Evolutionary conservation across 805 yeast genomes (phyloP), one percentile per base, ranked within the genome.

Genomic region (Saccharomycopsis microspora): DNA sequence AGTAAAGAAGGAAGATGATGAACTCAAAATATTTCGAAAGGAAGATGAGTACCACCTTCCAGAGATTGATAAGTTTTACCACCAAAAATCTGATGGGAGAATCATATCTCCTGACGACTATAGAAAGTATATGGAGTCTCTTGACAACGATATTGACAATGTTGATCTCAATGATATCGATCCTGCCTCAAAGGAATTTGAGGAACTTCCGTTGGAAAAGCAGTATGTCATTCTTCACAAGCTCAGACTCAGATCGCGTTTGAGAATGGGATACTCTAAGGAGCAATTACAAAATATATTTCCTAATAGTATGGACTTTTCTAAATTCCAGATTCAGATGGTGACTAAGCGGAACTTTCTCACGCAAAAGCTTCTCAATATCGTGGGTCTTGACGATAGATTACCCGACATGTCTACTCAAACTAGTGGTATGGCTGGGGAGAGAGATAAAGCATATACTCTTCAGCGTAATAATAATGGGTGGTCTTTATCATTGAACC

Each of bases 221-320:
- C 96, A 88, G 60, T 93, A 93, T 60, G 86, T 88, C 75, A 76
- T 87, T 3, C 65, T 93, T 8, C 85, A 93, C 6, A 86, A 85
- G 50, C 72, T 95, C 10, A 64, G 99, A 48, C 66, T 88, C 30
- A 74, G 87, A 52, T 89, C 97, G 0, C 68, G 99, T 49, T 72
- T 93, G 60, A 78, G 99, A 66, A 82, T 93, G 95, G 99, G 99
- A 1, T 89, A 85, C 59, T 71, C 90, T 0, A 85, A 88, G 49
- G 88, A 85, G n/a, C 97, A 93, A 58, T 68, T 93, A 35, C 85
- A 85, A 54, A 67, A 75, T 4, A 66, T 87, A 47, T 93, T 90
- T 57, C 95, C 96, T 0, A 72, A 85, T 57, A 78, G 89, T 46
- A 72, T 85, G 76, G 96, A 88, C 51, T 93, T 93, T 58, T 88